These are phyloP conservation scores for Hymenoscyphus scutula DNA, from an alignment of 2,329 filamentous ascomycete genomes.

Conservation along the genomic window DNA sequence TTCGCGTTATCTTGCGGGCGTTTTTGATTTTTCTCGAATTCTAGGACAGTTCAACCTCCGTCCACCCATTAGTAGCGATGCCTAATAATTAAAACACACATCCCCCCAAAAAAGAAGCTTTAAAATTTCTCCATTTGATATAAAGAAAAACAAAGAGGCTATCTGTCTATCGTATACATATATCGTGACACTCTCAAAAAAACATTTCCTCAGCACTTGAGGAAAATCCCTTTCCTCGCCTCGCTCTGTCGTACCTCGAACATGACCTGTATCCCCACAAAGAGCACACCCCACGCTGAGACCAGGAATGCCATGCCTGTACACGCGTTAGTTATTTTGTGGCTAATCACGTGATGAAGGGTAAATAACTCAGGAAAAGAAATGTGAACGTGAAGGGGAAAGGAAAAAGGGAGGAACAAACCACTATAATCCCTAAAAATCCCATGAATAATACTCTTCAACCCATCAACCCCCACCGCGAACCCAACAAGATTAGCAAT, in stretches of 20 bases:
- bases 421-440: slow-evolving; percentile 74
- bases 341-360: too few species aligned
- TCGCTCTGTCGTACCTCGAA: slow-evolving; percentile 90
- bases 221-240: slow-evolving; percentile 72
- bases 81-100: too few species aligned
- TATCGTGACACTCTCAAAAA: neutral
- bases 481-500: slow-evolving; percentile 92
- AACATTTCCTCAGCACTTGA: slow-evolving; percentile 74
- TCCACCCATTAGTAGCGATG: neutral
- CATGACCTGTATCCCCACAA: slow-evolving; percentile 89
- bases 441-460: slow-evolving; percentile 71
- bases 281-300: slow-evolving; percentile 69
- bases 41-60: neutral
- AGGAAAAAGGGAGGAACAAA: slow-evolving; percentile 38
- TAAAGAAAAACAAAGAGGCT: too few species aligned
- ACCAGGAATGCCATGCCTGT: slow-evolving; percentile 70
- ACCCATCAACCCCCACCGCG: slow-evolving; percentile 83
- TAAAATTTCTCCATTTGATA: too few species aligned
- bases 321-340: neutral
- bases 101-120: too few species aligned
- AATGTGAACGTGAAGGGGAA: slow-evolving; percentile 20
- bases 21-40: neutral
- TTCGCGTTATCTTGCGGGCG: neutral
- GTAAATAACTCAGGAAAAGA: too few species aligned
- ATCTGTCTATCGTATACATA: slow-evolving; percentile 3